Base-by-base conservation (phyloP, 306 rosid species). In the Cicer yamashitae region DNA sequence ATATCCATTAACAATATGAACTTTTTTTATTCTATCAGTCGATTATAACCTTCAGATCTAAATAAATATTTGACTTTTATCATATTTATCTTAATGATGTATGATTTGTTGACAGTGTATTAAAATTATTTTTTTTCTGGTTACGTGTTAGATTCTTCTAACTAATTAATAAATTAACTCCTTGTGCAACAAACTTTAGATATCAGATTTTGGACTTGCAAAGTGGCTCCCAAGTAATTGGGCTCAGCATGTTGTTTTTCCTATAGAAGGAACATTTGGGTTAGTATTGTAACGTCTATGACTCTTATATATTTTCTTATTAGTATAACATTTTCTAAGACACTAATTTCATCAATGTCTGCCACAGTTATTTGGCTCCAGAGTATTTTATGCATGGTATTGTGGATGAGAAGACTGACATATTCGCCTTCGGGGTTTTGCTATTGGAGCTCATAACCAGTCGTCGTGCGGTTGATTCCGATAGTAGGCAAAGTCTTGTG, bases 211-310 rank as follows among this genome's bases (percentile, higher is more conserved):
- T 53, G 99, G 99, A 80, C 83, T 96, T 1, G 99, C 99, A 22
- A 96, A 96, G 77, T 96, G 99, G 99, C 96, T 96, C 17, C 99
- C 99, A 0, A 89, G 85, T 54, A 96, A 88, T 62, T 96, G 99
- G 99, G 77, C 87, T 7, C 96, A 96, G 82, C 99, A 96, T 70
- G 90, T 96, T 54, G 96, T 90, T 51, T 96, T 83, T 87, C 99
- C 99, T 40, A 90, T 96, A 52, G 99, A 96, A 83, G 99, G 99
- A 77, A 96, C 99, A 82, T 96, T 96, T 39, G 99, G 99, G 99
- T 94, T 64, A 81, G 96, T 66, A 50, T 12, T 13, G 71, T 69
- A 37, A 53, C 76, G 67, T 67, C 82, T 38, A 30, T 25, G 46
- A 34, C 61, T 54, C 45, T 37, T 48, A 1, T 7, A 17, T 0